These are phyloP conservation scores for Russula olivacea DNA, from an alignment of 768 basidiomycete species.

Conservation along the genomic window DNA sequence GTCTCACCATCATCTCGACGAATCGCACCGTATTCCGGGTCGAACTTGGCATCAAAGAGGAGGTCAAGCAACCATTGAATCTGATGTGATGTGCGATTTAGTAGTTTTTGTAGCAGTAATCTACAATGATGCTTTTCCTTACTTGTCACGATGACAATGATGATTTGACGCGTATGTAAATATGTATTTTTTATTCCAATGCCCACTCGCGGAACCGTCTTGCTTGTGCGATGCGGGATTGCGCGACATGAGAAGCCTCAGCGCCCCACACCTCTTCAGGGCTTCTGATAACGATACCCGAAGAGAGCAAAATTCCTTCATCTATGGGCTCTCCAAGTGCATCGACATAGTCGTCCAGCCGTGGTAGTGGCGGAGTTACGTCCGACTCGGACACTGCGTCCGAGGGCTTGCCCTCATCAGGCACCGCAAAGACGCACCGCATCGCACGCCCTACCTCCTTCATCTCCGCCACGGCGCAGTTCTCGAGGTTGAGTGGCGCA, in stretches of 20 bases:
- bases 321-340: constrained; percentile 28
- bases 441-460: constrained; percentile 67
- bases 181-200: neutral
- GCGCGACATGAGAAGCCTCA: constrained; percentile 6
- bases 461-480: constrained; percentile 79
- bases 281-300: neutral
- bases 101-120: neutral
- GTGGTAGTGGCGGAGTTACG: neutral
- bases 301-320: neutral
- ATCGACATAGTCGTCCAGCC: constrained; percentile 22
- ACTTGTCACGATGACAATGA: neutral
- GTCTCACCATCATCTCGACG: constrained; percentile 54
- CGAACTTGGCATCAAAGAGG: constrained; percentile 32
- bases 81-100: neutral
- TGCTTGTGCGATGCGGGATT: constrained; percentile 10
- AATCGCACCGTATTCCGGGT: constrained; percentile 37
- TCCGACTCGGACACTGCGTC: neutral
- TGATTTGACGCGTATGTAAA: neutral
- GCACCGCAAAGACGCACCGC: constrained; percentile 34
- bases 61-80: constrained; percentile 20
- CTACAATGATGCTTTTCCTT: neutral
- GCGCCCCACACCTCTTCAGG: constrained; percentile 22
- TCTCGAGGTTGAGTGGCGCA: constrained; percentile 61
- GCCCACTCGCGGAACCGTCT: constrained; percentile 16
- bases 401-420: constrained; percentile 4